phyloP scores from a whole-genome alignment of 1,284 basidiomycete genomes.

The Apiotrichum brassicae region DNA sequence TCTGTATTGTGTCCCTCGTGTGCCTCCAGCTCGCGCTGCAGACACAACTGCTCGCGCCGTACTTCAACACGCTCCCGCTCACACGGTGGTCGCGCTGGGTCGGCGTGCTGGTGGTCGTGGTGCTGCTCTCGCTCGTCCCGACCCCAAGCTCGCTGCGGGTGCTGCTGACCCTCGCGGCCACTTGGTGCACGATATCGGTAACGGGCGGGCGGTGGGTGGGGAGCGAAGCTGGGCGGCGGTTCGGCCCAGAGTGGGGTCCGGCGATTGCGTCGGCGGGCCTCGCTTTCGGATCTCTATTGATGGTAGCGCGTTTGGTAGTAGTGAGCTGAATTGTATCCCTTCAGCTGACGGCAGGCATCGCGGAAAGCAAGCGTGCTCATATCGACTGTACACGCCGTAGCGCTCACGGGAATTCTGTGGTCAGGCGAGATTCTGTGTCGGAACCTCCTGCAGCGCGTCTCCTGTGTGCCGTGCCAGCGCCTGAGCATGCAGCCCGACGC shows the following conservation, averaged over 20 bases:
- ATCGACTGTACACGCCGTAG: neutral
- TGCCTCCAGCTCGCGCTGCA: neutral
- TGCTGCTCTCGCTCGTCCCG: neutral
- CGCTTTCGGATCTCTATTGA: neutral
- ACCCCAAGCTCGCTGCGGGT: neutral
- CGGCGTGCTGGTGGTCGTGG: neutral
- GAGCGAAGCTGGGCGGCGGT: neutral
- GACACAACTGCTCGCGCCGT: neutral
- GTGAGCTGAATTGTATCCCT: neutral
- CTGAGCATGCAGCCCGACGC: neutral
- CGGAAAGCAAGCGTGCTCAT: neutral
- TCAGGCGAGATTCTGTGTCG: neutral
- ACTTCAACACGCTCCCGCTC: slow-evolving; percentile 6
- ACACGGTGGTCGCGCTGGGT: slow-evolving; percentile 4
- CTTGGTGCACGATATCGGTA: neutral
- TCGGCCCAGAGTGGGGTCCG: slow-evolving; percentile 3
- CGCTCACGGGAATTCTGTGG: neutral
- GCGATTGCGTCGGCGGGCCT: neutral
- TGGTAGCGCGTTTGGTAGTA: neutral
- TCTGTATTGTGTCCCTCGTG: neutral
- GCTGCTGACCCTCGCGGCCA: neutral
- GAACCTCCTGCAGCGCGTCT: neutral
- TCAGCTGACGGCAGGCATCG: neutral
- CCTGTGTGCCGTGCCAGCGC: neutral
- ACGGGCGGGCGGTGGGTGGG: neutral